These are phyloP conservation scores for Calonectria fujianensis DNA, from an alignment of 2,329 filamentous ascomycete species.

Conservation along the genomic window DNA sequence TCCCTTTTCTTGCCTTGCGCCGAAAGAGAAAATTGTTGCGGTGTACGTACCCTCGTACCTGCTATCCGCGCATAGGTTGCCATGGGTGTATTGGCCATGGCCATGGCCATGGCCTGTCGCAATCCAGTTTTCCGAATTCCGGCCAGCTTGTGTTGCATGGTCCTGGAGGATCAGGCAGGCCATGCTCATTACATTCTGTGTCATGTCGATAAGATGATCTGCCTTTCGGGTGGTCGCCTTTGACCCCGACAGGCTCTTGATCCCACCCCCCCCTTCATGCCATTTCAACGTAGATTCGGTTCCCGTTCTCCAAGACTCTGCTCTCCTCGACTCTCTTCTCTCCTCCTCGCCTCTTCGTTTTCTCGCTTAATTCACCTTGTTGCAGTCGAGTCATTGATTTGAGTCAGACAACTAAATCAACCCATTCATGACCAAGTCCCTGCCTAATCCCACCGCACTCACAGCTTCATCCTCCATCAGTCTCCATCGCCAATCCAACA, in stretches of 20 bases:
- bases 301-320: neutral
- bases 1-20: neutral
- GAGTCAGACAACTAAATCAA: neutral
- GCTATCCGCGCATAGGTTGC: slow-evolving; percentile 8
- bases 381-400: neutral
- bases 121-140: slow-evolving; percentile 24
- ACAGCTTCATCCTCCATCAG: slow-evolving; percentile 26
- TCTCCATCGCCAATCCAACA: neutral
- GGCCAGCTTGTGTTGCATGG: slow-evolving; percentile 21
- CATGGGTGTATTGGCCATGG: neutral
- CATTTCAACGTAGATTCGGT: neutral
- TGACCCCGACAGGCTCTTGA: slow-evolving; percentile 8
- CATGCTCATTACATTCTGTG: slow-evolving; percentile 24
- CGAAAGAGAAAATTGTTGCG: slow-evolving; percentile 15
- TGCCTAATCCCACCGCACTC: neutral
- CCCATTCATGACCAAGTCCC: slow-evolving; percentile 3
- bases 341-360: slow-evolving; percentile 5
- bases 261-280: neutral
- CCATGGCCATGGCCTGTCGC: neutral
- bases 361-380: neutral
- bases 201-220: slow-evolving; percentile 32
- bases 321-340: neutral
- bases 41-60: slow-evolving; percentile 8
- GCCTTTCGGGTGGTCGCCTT: slow-evolving; percentile 28
- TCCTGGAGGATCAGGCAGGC: neutral